Percentiles rank a stretch among this genome's conserved stretches.
phyloP scores from a whole-genome alignment of 164 flowering plant genomes.

The grape (Vitis vinifera) region ASM3070453v1 NC_081814.1:24010501-24011000 shows the following conservation, averaged over 20 bases:
- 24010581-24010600: conserved; percentile 49
- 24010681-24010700: no score
- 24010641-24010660: no score
- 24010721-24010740: no score
- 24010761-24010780: conserved; percentile 18
- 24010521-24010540: conserved; percentile 50
- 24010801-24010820: conserved; percentile 51
- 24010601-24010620: conserved; percentile 56
- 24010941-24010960: conserved; percentile 30
- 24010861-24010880: conserved; percentile 59
- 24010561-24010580: conserved; percentile 47
- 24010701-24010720: no score
- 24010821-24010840: conserved; percentile 56
- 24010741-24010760: no score
- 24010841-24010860: conserved; percentile 59
- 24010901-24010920: conserved; percentile 40
- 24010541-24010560: conserved; percentile 53
- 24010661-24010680: no score
- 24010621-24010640: conserved; percentile 9
- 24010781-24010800: conserved; percentile 33
- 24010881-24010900: conserved; percentile 35
- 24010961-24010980: conserved; percentile 38
- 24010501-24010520: conserved; percentile 49
- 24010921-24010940: conserved; percentile 36
- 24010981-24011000: conserved; percentile 39